phyloP scores from a whole-genome alignment of 176 grass and related monocot species.

The Oryza meridionalis region DNA sequence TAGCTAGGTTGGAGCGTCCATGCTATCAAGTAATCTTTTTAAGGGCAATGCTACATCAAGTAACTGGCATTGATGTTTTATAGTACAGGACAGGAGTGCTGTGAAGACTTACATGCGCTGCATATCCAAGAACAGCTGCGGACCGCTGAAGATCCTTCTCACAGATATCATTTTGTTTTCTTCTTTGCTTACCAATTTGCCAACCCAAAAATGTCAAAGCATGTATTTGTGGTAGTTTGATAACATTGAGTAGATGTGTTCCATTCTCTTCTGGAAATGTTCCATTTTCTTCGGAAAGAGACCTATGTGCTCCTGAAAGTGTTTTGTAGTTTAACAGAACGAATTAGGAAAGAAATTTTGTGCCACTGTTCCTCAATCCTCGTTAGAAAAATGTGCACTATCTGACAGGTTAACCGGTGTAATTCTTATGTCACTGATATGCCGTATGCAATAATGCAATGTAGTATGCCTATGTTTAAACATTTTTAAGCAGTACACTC shows the following conservation, averaged over 20 bases:
- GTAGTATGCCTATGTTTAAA: background rate
- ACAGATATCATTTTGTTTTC: conserved; percentile 30
- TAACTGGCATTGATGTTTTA: conserved; percentile 8
- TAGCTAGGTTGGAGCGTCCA: background rate
- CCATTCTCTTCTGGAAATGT: background rate
- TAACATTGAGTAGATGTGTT: conserved; percentile 2
- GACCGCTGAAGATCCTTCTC: conserved; percentile 51
- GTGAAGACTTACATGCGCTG: conserved; percentile 50
- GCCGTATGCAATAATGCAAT: background rate
- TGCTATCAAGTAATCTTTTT: conserved; percentile 8
- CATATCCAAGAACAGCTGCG: conserved; percentile 58
- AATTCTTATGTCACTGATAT: conserved; percentile 2
- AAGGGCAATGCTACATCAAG: background rate
- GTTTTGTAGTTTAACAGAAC: conserved; percentile 19
- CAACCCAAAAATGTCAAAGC: conserved; percentile 39
- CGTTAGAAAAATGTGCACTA: background rate
- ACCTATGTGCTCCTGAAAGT: conserved; percentile 45
- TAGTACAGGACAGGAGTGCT: background rate
- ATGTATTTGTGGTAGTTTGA: conserved; percentile 33
- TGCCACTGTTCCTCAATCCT: background rate
- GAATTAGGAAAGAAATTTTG: background rate
- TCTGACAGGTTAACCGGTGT: background rate
- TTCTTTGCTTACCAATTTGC: conserved; percentile 41
- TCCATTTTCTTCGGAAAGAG: conserved; percentile 30
- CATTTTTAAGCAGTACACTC: background rate